Evolutionary conservation across 129 eudicot genomes (phyloP), one percentile per base, ranked within the genome.

Genomic region (Flaveria ramosissima): DNA sequence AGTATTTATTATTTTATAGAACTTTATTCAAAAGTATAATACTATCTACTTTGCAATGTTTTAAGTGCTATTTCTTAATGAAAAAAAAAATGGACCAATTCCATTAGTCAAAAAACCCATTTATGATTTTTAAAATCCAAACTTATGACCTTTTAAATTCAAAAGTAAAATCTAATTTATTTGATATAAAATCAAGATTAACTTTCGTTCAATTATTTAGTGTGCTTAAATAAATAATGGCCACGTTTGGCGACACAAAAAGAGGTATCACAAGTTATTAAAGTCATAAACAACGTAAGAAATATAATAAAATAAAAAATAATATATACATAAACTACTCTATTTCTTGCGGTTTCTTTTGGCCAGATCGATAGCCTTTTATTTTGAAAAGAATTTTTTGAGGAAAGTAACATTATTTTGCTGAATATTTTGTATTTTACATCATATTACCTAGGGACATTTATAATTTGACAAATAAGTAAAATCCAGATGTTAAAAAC

Each of bases 191-290:
- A 24, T 47, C 13, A 26, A 2, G 74, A 50, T 60, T 2, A 20
- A 21, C 65, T 72, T 27, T 39, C 13, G 30, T 74, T 60, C 70
- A 60, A 42, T 74, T 74, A 74, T 60, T 19, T 74, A 23, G 70
- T 60, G 70, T 39, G 74, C 80, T 76, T 51, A 76, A 66, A 67
- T 76, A 50, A 76, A 19, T 39, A 76, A 66, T 67, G 24, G 57
- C 74, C 80, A 67, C 67, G 73, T 77, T 65, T 39, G 46, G 79
- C 48, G 20, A 51, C 47, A 16, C 32, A 62, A 9, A 12, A 30
- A 26, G 43, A 50, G 21, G 7, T 9, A 66, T 64, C 53, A 20
- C 53, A 20, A 47, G 47, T 62, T 45, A 45, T 74, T 23, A 30
- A 72, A 36, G 32, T 17, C 39, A 15, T 36, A 72, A 55, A 36